Base-by-base conservation (phyloP, 306 rosid genomes). In the Trifolium fragiferum region DNA sequence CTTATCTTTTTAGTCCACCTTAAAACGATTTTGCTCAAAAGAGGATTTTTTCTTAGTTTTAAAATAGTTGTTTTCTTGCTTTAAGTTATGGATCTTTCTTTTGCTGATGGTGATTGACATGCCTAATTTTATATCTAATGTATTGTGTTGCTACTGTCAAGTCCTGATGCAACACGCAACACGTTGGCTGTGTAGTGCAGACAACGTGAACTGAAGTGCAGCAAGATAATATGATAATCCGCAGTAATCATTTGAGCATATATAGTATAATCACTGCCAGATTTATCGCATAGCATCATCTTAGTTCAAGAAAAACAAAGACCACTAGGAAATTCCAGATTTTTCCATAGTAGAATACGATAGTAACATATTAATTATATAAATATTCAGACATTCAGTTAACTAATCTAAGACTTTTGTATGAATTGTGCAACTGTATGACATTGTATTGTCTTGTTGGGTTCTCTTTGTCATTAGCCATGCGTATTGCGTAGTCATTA, bases 261-360 rank as follows among this genome's bases (percentile, higher is more conserved):
- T 49, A 25, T 27, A 18, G 23, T 51, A 51, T 33, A 60, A 35
- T 35, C 38, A 35, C 38, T 35, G 1, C 11, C 63, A 49, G 20
- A 11, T 60, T 18, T 15, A 69, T 70, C 6, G 19, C 11, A n/a
- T 47, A 21, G 74, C 82, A 55, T 64, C 53, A 41, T 73, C 70
- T 57, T 44, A 40, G 70, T 57, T 27, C 53, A 40, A 63, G 74
- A 70, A 73, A 74, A 74, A 73, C 12, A 46, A 79, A 66, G 21
- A 20, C 16, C 41, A 20, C 7, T 19, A 8, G 20, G 11, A 60
- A 60, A 60, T 60, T 60, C 19, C 66, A 60, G 20, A 62, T 62
- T 33, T n/a, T 25, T n/a, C 68, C 7, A 4, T 32, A 33, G 67
- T 62, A 62, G 46, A 4, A 62, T 62, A n/a, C 8, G 7, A n/a